Percentiles rank a stretch among this genome's conserved stretches.
These are phyloP conservation scores for Inga laurina DNA, from an alignment of 306 rosid species.

Conservation along the genomic window DNA sequence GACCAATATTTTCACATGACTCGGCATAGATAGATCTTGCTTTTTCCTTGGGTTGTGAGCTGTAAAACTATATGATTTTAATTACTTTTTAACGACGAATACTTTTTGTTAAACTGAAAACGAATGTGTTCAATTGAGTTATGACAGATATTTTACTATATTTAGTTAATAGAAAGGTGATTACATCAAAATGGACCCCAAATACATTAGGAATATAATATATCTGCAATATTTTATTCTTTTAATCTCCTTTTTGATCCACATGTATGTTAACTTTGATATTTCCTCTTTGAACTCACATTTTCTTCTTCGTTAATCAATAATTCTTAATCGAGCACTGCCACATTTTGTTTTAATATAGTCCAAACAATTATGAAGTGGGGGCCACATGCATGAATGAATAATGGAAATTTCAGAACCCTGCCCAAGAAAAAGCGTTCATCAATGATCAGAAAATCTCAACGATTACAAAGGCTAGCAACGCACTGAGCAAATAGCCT, in stretches of 20 bases:
- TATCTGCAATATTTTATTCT: neutral
- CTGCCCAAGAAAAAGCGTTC: neutral
- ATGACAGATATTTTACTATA: neutral
- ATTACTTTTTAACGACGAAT: neutral
- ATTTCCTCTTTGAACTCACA: neutral
- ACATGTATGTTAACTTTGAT: neutral
- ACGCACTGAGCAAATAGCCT: neutral
- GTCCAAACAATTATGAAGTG: neutral
- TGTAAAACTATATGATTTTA: neutral
- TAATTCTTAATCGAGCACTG: neutral
- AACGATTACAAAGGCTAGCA: neutral
- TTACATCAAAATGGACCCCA: conserved; percentile 12
- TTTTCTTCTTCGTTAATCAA: conserved; percentile 9
- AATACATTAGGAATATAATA: neutral
- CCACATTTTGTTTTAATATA: neutral
- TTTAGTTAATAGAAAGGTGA: neutral
- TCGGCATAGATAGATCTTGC: neutral
- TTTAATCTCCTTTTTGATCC: neutral
- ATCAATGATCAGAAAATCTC: conserved; percentile 4
- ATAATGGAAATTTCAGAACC: conserved; percentile 6
- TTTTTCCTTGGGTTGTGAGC: neutral
- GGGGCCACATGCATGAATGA: conserved; percentile 24
- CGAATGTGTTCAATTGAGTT: neutral
- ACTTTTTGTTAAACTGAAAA: neutral
- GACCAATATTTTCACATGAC: too few species aligned